Evolutionary conservation across 306 rosid genomes (phyloP).

Genomic region (Trifolium pratense): DNA sequence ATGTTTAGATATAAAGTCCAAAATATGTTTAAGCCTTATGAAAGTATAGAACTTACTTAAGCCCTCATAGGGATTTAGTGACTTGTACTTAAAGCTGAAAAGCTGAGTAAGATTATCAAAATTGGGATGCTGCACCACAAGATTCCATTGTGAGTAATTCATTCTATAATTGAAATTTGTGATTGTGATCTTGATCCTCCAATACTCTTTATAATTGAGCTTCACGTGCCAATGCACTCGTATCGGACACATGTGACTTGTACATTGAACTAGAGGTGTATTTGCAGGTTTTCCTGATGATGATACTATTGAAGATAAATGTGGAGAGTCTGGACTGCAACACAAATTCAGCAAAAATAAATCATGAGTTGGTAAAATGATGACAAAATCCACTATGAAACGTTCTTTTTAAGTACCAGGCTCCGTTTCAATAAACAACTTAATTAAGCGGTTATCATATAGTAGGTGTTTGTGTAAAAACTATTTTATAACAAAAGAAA

Average conservation of each 20-base stretch:
- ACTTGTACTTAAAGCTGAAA: slow-evolving; percentile 91
- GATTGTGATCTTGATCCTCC: slow-evolving; percentile 95
- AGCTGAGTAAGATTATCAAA: slow-evolving; percentile 81
- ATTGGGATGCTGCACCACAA: slow-evolving; percentile 95
- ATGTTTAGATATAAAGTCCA: background rate
- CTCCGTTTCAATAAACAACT: background rate
- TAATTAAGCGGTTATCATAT: too few relatives aligned
- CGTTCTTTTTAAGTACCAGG: slow-evolving; percentile 14
- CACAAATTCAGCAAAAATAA: slow-evolving; percentile 30
- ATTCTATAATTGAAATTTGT: slow-evolving; percentile 95
- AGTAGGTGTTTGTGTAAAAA: background rate
- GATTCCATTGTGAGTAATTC: slow-evolving; percentile 95
- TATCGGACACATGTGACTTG: slow-evolving; percentile 97
- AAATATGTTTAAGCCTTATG: background rate
- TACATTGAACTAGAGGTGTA: slow-evolving; percentile 84
- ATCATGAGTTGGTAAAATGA: slow-evolving; percentile 22
- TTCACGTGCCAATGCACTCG: slow-evolving; percentile 99
- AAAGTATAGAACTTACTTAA: slow-evolving; percentile 69
- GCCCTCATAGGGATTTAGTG: slow-evolving; percentile 87
- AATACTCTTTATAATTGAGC: slow-evolving; percentile 92
- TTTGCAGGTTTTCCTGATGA: slow-evolving; percentile 55
- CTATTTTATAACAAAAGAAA: background rate
- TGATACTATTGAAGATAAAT: slow-evolving; percentile 76
- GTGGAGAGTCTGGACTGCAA: slow-evolving; percentile 68
- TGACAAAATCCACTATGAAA: background rate